These are phyloP conservation scores for Dactylis glomerata DNA, from an alignment of 176 grass and related monocot genomes.

Conservation along the genomic window DNA sequence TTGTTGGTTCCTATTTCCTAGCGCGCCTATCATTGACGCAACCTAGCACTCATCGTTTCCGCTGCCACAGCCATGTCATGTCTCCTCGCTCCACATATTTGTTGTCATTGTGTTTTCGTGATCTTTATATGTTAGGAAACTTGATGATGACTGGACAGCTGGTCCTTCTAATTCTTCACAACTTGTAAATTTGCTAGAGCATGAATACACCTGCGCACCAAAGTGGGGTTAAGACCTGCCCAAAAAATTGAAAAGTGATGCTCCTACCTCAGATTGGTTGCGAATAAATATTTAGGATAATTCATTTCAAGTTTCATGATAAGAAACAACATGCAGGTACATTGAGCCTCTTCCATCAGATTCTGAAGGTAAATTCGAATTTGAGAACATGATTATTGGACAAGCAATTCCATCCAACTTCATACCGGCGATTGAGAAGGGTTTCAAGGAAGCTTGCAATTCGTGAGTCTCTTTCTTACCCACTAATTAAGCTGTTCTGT, in stretches of 20 bases:
- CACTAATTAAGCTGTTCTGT: conserved; percentile 3
- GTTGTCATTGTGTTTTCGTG: background rate
- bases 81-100: background rate
- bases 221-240: background rate
- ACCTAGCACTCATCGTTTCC: background rate
- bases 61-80: background rate
- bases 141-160: background rate
- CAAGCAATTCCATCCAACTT: conserved; percentile 94
- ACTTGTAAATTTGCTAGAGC: background rate
- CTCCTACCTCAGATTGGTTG: background rate
- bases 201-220: background rate
- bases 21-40: background rate
- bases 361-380: conserved; percentile 77
- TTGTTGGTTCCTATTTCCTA: background rate
- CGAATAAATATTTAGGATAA: conserved; percentile 26
- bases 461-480: conserved; percentile 48
- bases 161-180: background rate
- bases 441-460: conserved; percentile 93
- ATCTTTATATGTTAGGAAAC: background rate
- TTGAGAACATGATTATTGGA: conserved; percentile 89
- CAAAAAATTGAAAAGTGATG: background rate
- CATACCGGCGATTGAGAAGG: conserved; percentile 96
- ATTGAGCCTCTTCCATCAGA: conserved; percentile 84
- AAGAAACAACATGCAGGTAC: conserved; percentile 54
- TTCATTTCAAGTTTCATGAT: background rate